Base-by-base conservation (phyloP, 441 rosid genomes). In the Bocquillonia castaneifolia region DNA sequence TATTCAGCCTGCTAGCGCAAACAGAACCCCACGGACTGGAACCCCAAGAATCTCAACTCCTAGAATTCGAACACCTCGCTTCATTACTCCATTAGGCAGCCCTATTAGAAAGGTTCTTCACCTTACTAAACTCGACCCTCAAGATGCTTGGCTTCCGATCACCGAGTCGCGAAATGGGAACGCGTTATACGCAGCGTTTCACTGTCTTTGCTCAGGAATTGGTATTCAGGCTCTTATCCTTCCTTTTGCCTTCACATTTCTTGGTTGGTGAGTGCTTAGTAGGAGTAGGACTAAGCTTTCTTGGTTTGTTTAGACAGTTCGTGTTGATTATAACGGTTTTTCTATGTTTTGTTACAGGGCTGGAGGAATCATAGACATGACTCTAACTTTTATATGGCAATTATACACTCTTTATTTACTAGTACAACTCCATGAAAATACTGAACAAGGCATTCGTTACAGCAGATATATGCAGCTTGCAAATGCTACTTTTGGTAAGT, bases 341-440 rank as follows among this genome's bases (percentile, higher is more conserved):
- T 47, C 28, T 12, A 1, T 9, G 28, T 58, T 63, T 34, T 5
- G 32, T 62, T 60, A 14, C 78, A 90, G 98, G 98, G 64, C 80
- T 26, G 85, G 93, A 92, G 97, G 98, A n/a, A 31, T 82, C 45
- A 81, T 85, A 75, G 50, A 63, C 60, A 63, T 89, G 78, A 80
- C 86, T 12, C 17, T 80, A 18, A 83, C 84, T 22, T 93, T 90
- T 76, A 74, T 79, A 70, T 90, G 98, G 97, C 94, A 93, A 71
- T 84, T 93, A 2, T 93, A 93, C 74, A 90, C 98, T 0, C 80
- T 82, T 2, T 86, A 83, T 81, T 61, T 93, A 65, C 79, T 90
- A 44, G 96, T 93, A 40, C 86, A 86, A 47, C 98, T 90, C 71
- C 98, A 93, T 76, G 97, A 93, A 77, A 76, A 80, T 10, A 55